Conservation (phyloP, 1,284 basidiomycete genomes). For the Porodaedalea pini region DNA sequence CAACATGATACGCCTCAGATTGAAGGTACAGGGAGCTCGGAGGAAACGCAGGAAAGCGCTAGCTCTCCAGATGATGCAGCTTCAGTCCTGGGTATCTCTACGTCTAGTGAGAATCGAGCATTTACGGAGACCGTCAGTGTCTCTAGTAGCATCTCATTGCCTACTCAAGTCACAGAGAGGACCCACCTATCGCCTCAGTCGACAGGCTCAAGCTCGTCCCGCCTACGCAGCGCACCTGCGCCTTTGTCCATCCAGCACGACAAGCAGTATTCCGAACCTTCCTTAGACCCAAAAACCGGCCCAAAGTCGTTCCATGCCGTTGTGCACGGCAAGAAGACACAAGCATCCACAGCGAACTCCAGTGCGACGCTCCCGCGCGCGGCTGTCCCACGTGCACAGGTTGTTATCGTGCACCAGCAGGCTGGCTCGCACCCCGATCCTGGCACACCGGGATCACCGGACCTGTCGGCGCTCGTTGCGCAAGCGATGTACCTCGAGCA, state of each 20-base stretch:
- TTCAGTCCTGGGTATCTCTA: background rate
- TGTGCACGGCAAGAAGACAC: slow-evolving; percentile 14
- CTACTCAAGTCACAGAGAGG: background rate
- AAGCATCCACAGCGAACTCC: background rate
- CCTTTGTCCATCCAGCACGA: slow-evolving; percentile 10
- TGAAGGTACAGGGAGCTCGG: background rate
- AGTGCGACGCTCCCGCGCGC: background rate
- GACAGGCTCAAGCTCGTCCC: background rate
- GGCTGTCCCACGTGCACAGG: slow-evolving; percentile 3
- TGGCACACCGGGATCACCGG: slow-evolving; percentile 16
- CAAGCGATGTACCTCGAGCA: slow-evolving; percentile 20
- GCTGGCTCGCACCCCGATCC: background rate
- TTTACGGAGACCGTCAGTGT: slow-evolving; percentile 7
- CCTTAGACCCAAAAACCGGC: slow-evolving; percentile 10
- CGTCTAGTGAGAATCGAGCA: slow-evolving; percentile 1
- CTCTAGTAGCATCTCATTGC: background rate
- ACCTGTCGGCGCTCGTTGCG: slow-evolving; percentile 16
- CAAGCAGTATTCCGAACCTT: slow-evolving; percentile 13
- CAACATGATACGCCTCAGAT: background rate
- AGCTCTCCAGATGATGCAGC: background rate
- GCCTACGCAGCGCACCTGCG: slow-evolving; percentile 10
- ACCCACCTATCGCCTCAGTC: background rate
- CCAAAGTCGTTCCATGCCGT: slow-evolving; percentile 20
- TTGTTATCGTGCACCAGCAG: background rate
- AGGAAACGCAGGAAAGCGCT: background rate